Conservation (phyloP, 352 stramenopile genomes). For the Globisporangium alternatum region DNA sequence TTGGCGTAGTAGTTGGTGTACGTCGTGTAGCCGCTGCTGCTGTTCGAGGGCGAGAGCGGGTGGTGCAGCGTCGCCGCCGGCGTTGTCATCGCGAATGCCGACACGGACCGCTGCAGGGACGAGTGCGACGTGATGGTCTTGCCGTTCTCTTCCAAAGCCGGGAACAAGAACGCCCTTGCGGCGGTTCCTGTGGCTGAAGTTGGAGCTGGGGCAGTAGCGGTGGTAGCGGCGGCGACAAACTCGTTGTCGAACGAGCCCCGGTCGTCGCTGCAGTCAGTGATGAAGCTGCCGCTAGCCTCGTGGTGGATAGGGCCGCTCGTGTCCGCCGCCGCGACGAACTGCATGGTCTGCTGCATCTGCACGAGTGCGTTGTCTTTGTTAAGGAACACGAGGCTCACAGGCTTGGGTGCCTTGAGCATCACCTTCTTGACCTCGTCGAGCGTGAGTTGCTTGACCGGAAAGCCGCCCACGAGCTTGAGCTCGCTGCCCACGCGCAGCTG, state of each 20-base stretch:
- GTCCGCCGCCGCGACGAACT: not conserved
- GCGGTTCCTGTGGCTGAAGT: not conserved
- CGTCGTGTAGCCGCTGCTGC: constrained; percentile 25
- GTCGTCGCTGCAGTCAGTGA: constrained; percentile 31
- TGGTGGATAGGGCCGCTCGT: not conserved
- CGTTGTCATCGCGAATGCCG: constrained; percentile 15
- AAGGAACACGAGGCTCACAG: constrained; percentile 79
- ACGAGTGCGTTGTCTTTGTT: constrained; percentile 35
- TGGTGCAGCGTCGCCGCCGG: constrained; percentile 1
- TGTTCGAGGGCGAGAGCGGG: constrained; percentile 19
- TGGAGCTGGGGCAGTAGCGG: not conserved
- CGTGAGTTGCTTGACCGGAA: constrained; percentile 68
- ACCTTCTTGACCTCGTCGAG: constrained; percentile 76
- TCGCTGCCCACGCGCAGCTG: constrained; percentile 65
- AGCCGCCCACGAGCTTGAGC: constrained; percentile 71
- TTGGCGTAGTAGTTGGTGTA: constrained; percentile 28
- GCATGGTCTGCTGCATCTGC: constrained; percentile 25
- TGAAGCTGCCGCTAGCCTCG: constrained; percentile 32
- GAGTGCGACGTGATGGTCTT: not conserved
- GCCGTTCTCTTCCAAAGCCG: not conserved
- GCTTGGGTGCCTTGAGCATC: constrained; percentile 69
- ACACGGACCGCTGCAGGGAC: constrained; percentile 12
- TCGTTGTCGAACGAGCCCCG: constrained; percentile 39
- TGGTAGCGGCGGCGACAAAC: constrained; percentile 11
- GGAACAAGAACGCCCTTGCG: not conserved